Evolutionary conservation across 352 stramenopile genomes (phyloP).

Genomic region (Phytophthora pisi): DNA sequence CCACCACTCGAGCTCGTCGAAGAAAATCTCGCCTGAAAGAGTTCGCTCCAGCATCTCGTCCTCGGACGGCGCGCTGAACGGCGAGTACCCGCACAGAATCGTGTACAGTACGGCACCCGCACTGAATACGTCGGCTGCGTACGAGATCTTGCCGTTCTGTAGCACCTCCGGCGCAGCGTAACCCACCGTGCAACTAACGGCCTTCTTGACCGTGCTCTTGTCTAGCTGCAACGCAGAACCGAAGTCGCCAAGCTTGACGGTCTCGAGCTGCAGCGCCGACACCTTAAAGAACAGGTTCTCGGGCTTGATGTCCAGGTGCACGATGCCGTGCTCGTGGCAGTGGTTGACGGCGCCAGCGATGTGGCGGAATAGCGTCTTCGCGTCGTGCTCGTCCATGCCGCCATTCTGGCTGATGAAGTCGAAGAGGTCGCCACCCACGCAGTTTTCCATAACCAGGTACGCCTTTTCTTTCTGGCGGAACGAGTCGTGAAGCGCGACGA

Average conservation of each 20-base stretch:
- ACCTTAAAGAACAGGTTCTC: conserved; percentile 81
- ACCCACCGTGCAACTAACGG: conserved; percentile 73
- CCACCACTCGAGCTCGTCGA: conserved; percentile 64
- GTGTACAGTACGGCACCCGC: conserved; percentile 75
- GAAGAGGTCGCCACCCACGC: conserved; percentile 63
- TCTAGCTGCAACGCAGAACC: conserved; percentile 55
- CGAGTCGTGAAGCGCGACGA: conserved; percentile 67
- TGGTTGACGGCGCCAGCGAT: conserved; percentile 56
- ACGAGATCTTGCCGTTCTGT: conserved; percentile 48
- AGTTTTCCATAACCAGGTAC: conserved; percentile 75
- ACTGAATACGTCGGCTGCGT: conserved; percentile 80
- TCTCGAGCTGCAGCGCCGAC: conserved; percentile 48
- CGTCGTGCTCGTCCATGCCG: conserved; percentile 50
- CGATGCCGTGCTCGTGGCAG: conserved; percentile 62
- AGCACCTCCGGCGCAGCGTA: conserved; percentile 80
- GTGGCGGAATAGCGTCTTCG: conserved; percentile 58
- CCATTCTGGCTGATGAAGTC: conserved; percentile 65
- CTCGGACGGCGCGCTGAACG: conserved; percentile 66
- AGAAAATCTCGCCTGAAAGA: conserved; percentile 51
- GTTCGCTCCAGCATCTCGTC: conserved; percentile 66
- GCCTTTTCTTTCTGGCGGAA: conserved; percentile 67
- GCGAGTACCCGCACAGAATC: conserved; percentile 66
- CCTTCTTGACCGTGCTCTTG: conserved; percentile 42
- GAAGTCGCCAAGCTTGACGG: conserved; percentile 79
- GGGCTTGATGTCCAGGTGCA: conserved; percentile 84